Conservation (phyloP, 805 yeast genomes). For the Ogataea pignaliae region DNA sequence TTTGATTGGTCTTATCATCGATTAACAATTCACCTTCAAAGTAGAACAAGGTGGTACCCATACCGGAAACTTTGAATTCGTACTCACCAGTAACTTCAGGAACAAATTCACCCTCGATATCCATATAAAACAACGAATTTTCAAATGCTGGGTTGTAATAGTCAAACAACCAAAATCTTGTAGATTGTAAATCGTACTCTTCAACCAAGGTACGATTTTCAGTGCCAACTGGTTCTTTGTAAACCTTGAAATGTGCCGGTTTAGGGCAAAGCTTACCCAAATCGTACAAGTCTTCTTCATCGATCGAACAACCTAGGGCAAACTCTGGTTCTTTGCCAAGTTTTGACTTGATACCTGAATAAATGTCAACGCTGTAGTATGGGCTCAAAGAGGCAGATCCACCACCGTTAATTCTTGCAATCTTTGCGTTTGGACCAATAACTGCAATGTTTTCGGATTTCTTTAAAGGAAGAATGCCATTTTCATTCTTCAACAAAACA, state of each 20-base stretch:
- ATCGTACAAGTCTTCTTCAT: slow-evolving; percentile 11
- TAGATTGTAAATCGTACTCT: slow-evolving; percentile 17
- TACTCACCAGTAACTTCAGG: slow-evolving; percentile 37
- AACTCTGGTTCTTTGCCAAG: slow-evolving; percentile 23
- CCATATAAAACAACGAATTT: slow-evolving; percentile 32
- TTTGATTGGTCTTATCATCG: slow-evolving; percentile 41
- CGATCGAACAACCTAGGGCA: slow-evolving; percentile 32
- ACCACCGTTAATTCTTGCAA: slow-evolving; percentile 52
- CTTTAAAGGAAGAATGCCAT: slow-evolving; percentile 41
- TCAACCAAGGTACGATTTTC: slow-evolving; percentile 26
- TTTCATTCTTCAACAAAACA: slow-evolving; percentile 55
- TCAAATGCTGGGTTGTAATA: slow-evolving; percentile 18
- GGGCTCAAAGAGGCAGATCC: slow-evolving; percentile 48
- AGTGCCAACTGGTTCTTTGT: slow-evolving; percentile 22
- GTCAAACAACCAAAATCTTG: slow-evolving; percentile 20
- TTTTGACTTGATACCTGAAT: slow-evolving; percentile 16
- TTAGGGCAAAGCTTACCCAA: slow-evolving; percentile 13
- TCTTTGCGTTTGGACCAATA: slow-evolving; percentile 57
- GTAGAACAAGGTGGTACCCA: slow-evolving; percentile 41
- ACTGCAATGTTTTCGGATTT: slow-evolving; percentile 42
- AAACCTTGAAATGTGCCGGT: slow-evolving; percentile 29
- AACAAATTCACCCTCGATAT: slow-evolving; percentile 34
- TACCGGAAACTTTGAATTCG: slow-evolving; percentile 35
- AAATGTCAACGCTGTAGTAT: slow-evolving; percentile 16
- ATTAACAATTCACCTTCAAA: slow-evolving; percentile 39